Base-by-base conservation (phyloP, 495 filamentous ascomycete species). In the Daldinia vernicosa region DNA sequence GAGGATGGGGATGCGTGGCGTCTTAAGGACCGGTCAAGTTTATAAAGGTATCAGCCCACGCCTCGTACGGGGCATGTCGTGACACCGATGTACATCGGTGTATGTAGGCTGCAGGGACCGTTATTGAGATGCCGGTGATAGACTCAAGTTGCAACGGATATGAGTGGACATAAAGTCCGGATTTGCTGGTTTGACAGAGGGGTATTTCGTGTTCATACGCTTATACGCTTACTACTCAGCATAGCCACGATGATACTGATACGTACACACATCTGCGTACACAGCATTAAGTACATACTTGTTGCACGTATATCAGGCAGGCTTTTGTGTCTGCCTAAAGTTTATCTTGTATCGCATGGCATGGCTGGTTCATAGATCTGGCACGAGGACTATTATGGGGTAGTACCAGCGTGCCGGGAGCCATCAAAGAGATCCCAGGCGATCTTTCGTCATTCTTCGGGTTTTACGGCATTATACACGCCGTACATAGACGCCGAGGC, bases 1-100 rank as follows among this genome's bases (percentile, higher is more conserved):
- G 81, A 84, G 17, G 67, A 75, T 43, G 80, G 77, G 4, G 89
- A 86, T 62, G 80, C 75, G 57, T 91, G 89, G 88, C 88, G 81
- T 70, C 63, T 84, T 32, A 80, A 78, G 50, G 78, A 75, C 53
- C 75, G 81, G 43, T 80, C 84, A 27, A 79, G 78, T 9, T 63
- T 87, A 66, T 87, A 72, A 82, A 56, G 26, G 3, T 28, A 53
- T 53, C 50, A 28, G 22, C 12, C 50, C 50, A 53, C 15, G 50
- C 50, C 15, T 53, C 24, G 50, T 30, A 53, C 27, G 14, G 15
- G 14, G 14, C 9, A 24, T 47, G 17, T 19, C 43, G 17, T 47
- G 9, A 24, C 8, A 47, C 3, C 17, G 43, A 4, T 9, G n/a
- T 24, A 24, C 43, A 47, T 24, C 19, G 17, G 19, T 47, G 9